Evolutionary conservation across 2,329 filamentous ascomycete species (phyloP).

Genomic region (Fusarium xylarioides): DNA sequence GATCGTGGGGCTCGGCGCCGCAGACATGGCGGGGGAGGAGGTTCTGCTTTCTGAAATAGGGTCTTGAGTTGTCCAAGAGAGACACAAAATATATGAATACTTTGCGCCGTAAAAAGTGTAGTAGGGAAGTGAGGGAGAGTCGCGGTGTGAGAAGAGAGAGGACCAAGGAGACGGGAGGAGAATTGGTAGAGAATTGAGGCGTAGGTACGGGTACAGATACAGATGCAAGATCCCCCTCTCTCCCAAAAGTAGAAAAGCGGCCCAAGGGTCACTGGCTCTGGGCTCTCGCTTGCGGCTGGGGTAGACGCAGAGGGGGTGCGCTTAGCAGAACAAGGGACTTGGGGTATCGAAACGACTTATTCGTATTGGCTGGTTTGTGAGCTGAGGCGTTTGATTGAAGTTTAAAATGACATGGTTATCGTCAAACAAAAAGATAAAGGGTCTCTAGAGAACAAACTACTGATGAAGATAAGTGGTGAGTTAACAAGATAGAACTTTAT

Average conservation of each 20-base stretch:
- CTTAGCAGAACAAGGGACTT: slow-evolving; percentile 35
- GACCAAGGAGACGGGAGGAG: not conserved
- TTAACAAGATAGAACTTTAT: not conserved
- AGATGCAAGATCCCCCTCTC: slow-evolving; percentile 40
- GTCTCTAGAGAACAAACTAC: not conserved
- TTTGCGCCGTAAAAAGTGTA: not conserved
- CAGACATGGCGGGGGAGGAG: slow-evolving; percentile 40
- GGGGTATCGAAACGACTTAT: slow-evolving; percentile 30
- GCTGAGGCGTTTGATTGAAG: slow-evolving; percentile 18
- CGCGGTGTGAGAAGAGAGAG: slow-evolving; percentile 15
- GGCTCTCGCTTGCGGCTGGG: slow-evolving; percentile 13
- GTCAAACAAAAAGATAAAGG: not conserved
- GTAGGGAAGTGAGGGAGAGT: slow-evolving; percentile 1
- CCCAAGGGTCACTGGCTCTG: slow-evolving; percentile 28
- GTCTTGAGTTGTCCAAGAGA: not conserved
- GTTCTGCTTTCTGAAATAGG: not conserved
- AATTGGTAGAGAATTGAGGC: slow-evolving; percentile 30
- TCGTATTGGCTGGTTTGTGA: slow-evolving; percentile 25
- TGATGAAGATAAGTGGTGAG: not conserved
- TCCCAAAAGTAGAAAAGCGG: slow-evolving; percentile 27
- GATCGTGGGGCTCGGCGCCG: slow-evolving; percentile 36
- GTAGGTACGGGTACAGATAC: slow-evolving; percentile 11
- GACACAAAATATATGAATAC: not conserved
- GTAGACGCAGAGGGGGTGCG: slow-evolving; percentile 25
- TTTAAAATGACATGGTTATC: slow-evolving; percentile 21